Base-by-base conservation (phyloP, 1,284 basidiomycete species). In the Acaromyces ingoldii region DNA sequence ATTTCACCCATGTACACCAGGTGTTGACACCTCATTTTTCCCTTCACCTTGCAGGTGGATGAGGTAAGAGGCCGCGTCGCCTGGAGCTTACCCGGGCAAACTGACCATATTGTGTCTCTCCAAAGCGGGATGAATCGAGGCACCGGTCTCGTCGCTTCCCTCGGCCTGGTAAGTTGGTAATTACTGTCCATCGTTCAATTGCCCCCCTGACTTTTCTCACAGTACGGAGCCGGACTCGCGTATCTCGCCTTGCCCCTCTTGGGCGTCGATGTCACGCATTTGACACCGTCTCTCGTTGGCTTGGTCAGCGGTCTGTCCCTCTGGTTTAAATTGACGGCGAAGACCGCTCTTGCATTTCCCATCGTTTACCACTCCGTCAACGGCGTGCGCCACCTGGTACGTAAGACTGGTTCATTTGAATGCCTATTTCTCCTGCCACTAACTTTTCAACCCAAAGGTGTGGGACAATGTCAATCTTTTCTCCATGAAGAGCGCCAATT, bases 331-430 rank as follows among this genome's bases (percentile, higher is more conserved):
- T 58, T 67, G 17, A 45, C 55, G 28, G 29, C 60, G 39, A 73
- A 73, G 48, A 57, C 53, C 6, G 59, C 64, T 43, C 49, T 62
- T 15, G 63, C 64, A 1, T 52, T 61, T 10, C 26, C 67, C 3
- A 62, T 67, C 40, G 46, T 26, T 21, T 96, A 86, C 84, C 93
- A 97, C 79, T 82, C 83, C 6, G 82, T 84, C 76, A 97, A 97
- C 77, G 93, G 93, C 6, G 58, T 97, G 46, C 83, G 93, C 46
- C 93, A 98, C 81, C 79, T 98, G 68, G 77, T 79, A 24, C 97
- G 93, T 93, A 93, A 97, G 77, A 78, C 82, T 73, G 86, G 86
- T n/a, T n/a, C n/a, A n/a, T n/a, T n/a, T n/a, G n/a, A n/a, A n/a
- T n/a, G n/a, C n/a, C n/a, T n/a, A n/a, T n/a, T n/a, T n/a, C n/a